These are phyloP conservation scores for Teratosphaeria epicoccoides DNA, from an alignment of 2,329 filamentous ascomycete species.

Conservation along the genomic window DNA sequence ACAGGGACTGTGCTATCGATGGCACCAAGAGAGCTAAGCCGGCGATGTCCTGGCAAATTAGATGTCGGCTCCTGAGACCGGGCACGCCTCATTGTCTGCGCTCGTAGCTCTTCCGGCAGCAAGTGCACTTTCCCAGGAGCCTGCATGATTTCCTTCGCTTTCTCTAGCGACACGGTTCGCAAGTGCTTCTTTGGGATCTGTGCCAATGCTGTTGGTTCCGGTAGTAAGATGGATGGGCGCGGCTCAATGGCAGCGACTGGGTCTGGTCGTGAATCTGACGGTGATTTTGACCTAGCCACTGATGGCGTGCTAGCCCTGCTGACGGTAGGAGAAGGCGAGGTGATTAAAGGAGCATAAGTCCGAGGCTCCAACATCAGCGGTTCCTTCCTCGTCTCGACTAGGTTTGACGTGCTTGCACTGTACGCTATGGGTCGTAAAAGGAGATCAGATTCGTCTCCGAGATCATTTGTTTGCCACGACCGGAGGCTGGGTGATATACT, in stretches of 20 bases:
- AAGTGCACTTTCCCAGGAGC: conserved; percentile 19
- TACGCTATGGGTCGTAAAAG: conserved; percentile 19
- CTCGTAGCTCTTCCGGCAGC: conserved; percentile 24
- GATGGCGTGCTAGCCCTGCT: conserved; percentile 11
- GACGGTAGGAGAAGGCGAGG: conserved; percentile 15
- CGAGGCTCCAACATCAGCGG: conserved; percentile 14
- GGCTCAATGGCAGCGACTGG: not conserved
- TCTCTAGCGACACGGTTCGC: conserved; percentile 18
- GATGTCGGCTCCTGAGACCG: conserved; percentile 11
- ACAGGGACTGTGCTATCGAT: conserved; percentile 2
- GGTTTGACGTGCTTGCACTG: conserved; percentile 20
- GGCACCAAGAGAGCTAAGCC: conserved; percentile 8
- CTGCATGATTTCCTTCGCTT: conserved; percentile 16
- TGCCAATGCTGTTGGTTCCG: conserved; percentile 3
- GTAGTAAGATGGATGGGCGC: conserved; percentile 9
- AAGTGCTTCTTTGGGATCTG: conserved; percentile 9
- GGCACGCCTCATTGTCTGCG: conserved; percentile 8
- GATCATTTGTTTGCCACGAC: conserved; percentile 12
- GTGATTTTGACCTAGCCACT: not conserved
- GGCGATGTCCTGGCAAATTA: not conserved
- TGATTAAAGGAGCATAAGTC: conserved; percentile 18
- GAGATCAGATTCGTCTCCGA: conserved; percentile 14
- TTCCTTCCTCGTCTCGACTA: conserved; percentile 5
- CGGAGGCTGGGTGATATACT: conserved; percentile 3
- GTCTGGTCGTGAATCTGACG: not conserved